Percentiles rank a stretch among this genome's conserved stretches.
phyloP scores from a whole-genome alignment of 345 rosid species.

The Lepidium sativum region DNA sequence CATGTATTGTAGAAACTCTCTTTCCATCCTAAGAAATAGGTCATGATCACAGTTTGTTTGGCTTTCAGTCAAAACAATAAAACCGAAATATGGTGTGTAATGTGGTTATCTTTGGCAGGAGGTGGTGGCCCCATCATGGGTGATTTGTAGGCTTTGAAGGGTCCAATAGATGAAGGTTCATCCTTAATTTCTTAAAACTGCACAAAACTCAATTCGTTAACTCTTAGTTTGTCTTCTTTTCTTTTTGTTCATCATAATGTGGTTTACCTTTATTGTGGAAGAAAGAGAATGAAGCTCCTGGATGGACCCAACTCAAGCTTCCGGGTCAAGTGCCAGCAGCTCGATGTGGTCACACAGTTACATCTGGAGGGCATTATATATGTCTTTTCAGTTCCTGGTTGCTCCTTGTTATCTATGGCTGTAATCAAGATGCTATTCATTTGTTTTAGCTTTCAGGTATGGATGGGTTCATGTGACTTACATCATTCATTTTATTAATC shows the following conservation, averaged over 20 bases:
- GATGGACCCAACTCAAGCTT: conserved; percentile 98
- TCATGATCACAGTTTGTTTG: neutral
- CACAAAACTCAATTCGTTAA: neutral
- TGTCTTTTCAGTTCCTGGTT: conserved; percentile 21
- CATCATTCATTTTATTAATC: neutral
- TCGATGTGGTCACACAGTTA: conserved; percentile 86
- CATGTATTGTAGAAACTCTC: neutral
- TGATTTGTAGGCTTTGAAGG: conserved; percentile 99
- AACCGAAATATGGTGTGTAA: conserved; percentile 1
- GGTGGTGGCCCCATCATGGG: conserved; percentile 99
- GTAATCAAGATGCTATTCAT: neutral
- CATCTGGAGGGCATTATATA: conserved; percentile 94
- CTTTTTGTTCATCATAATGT: conserved; percentile 11
- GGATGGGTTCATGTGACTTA: neutral
- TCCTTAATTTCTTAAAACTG: neutral
- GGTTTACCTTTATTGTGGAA: conserved; percentile 56
- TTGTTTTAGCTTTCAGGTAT: neutral
- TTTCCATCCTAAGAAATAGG: neutral
- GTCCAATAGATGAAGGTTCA: conserved; percentile 86
- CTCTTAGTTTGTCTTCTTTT: conserved; percentile 1
- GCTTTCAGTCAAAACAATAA: neutral
- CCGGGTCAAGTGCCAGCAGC: conserved; percentile 97
- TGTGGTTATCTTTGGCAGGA: conserved; percentile 43
- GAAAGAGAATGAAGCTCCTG: conserved; percentile 94
- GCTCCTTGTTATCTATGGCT: neutral